Conservation (phyloP, 2,329 filamentous ascomycete species). For the Aspergillus transmontanensis region DNA sequence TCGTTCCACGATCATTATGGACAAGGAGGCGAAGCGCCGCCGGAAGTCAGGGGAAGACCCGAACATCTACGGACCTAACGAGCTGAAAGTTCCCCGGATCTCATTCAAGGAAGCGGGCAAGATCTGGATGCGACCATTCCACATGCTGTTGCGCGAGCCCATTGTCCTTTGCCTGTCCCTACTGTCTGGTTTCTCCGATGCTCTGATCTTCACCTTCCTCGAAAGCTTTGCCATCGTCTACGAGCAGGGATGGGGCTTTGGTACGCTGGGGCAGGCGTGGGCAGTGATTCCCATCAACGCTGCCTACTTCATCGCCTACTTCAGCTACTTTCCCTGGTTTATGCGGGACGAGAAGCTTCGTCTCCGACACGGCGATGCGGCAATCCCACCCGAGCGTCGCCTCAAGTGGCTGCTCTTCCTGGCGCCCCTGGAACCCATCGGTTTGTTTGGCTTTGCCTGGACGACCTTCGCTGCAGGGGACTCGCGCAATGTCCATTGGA, state of each 20-base stretch:
- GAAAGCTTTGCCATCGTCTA: constrained; percentile 61
- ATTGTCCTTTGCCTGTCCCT: constrained; percentile 71
- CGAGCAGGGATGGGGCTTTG: constrained; percentile 61
- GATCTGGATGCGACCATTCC: constrained; percentile 66
- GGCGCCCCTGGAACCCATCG: constrained; percentile 63
- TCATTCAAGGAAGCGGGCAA: constrained; percentile 34
- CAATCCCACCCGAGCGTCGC: constrained; percentile 63
- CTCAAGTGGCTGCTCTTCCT: constrained; percentile 67
- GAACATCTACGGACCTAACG: constrained; percentile 67
- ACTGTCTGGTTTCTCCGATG: constrained; percentile 70
- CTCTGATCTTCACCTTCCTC: constrained; percentile 68
- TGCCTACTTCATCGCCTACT: constrained; percentile 66
- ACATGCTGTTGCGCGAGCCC: constrained; percentile 71
- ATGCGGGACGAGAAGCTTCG: constrained; percentile 42
- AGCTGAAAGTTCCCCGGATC: constrained; percentile 51
- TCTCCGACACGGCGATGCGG: constrained; percentile 50
- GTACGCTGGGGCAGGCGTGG: constrained; percentile 58
- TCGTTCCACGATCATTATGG: constrained; percentile 58
- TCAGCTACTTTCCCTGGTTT: constrained; percentile 56
- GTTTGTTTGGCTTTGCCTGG: constrained; percentile 70
- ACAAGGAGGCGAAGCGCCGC: constrained; percentile 58
- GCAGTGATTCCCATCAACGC: constrained; percentile 68
- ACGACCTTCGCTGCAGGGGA: constrained; percentile 60
- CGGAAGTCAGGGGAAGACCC: constrained; percentile 54
- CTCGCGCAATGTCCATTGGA: constrained; percentile 63